Evolutionary conservation across 2,329 filamentous ascomycete genomes (phyloP), one percentile per base, ranked within the genome.

Genomic region (Pestalotiopsis fici): DNA sequence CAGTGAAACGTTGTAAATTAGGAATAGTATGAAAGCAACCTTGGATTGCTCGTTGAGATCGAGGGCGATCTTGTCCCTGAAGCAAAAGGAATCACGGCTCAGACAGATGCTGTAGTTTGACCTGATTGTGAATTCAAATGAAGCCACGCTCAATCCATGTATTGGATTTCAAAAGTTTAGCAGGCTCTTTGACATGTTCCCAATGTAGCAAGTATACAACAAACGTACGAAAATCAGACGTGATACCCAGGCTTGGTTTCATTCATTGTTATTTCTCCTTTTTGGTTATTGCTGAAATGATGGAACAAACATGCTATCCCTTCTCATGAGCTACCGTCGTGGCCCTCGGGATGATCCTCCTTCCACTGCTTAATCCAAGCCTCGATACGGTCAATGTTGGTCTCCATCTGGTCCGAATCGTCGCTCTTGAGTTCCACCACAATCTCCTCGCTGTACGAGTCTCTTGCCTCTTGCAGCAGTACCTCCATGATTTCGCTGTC

Each of bases 401-500:
- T 87, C 74, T 99, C 95, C 79, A 99, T 92, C 79, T 98, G 93
- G 64, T 95, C 91, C 2, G 90, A 86, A 65, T 87, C 87, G 77
- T 97, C 92, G 80, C 95, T 98, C 75, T 84, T 89, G 75, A 99
- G 82, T 80, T 97, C 94, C 28, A 98, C 92, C 47, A 99, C 91
- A 72, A 97, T 93, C 76, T 96, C 90, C 79, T 92, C 89, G 65
- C 93, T 92, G 75, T 95, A 99, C 12, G 92, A 89, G 70, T 97
- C 95, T 68, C 90, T 86, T 37, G 96, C 96, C 83, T 99, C 96
- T 72, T 97, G 91, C 23, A 97, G 84, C 66, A 99, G 83, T 28
- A 98, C 93, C 76, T 97, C 92, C 91, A 99, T 98, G 77, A 99
- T 98, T 83, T 99, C 96, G 35, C 93, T 92, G 79, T 99, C 96